Evolutionary conservation across 2,329 filamentous ascomycete species (phyloP), one percentile per base, ranked within the genome.

Genomic region (Pseudogymnoascus sp.): DNA sequence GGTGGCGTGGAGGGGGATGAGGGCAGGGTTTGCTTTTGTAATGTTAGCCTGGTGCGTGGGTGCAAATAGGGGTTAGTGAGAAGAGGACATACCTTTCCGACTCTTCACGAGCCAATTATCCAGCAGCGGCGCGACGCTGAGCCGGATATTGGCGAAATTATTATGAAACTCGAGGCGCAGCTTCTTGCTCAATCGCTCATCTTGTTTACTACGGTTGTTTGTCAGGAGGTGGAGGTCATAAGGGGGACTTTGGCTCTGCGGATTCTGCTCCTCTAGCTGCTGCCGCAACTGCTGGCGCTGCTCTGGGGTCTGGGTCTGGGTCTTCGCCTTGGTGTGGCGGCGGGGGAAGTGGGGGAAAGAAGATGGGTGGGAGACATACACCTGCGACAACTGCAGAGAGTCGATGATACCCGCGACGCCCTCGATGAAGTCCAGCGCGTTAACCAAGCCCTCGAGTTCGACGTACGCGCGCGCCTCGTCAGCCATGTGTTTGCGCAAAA

Each of bases 391-490:
- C 18, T 60, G 33, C 31, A 62, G 47, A 14, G 23, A 25, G 21
- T 38, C 56, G n/a, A 42, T 42, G 16, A 64, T 62, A 25, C 65
- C 66, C 21, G 64, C 83, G 64, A 89, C 83, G 1, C 82, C 85
- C 73, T 92, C 88, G 67, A 92, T 79, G 21, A 80, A 78, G 72
- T 91, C 87, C 44, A 92, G 79, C 3, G 82, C 83, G 60, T 81
- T 79, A 50, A 88, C 82, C 28, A 92, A 77, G 63, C 80, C 79
- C 74, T 92, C 89, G 56, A 92, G 78, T 67, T 91, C 87, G 66
- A 82, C 83, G 74, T 86, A 87, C 56, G 82, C 85, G 63, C 82
- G 80, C 5, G 86, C 85, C 65, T 87, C 79, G 2, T 76, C 76
- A 50, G 79, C 72, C 16, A 87, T 61, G 47, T 73, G 67, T 47